Evolutionary conservation across 2,329 filamentous ascomycete species (phyloP).

Genomic region (Trichoderma koningiopsis): DNA sequence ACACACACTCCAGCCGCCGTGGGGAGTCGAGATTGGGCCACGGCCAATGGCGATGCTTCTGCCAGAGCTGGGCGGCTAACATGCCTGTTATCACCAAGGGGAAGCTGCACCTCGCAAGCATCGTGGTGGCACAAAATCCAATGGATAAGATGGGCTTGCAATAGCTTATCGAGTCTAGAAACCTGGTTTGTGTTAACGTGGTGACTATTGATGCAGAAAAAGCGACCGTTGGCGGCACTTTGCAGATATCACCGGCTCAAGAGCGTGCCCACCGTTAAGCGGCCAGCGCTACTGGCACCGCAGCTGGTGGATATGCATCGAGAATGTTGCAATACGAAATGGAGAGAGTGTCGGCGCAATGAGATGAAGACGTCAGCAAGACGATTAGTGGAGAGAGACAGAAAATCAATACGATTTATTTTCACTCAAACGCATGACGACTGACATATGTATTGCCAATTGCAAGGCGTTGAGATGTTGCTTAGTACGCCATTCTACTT

Average conservation of each 20-base stretch:
- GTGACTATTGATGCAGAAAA: conserved; percentile 1
- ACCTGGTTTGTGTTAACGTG: background rate
- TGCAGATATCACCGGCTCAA: conserved; percentile 5
- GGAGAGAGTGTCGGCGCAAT: background rate
- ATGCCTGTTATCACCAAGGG: conserved; percentile 16
- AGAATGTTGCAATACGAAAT: background rate
- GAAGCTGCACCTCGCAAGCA: conserved; percentile 4
- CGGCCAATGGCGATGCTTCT: conserved; percentile 30
- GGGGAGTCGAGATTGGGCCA: conserved; percentile 28
- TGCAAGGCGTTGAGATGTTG: too few species aligned
- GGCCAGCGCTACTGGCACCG: background rate
- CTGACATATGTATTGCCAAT: too few species aligned
- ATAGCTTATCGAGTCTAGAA: background rate
- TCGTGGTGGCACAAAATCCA: background rate
- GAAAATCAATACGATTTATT: too few species aligned
- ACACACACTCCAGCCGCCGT: conserved; percentile 32
- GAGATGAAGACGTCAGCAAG: background rate
- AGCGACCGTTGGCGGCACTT: background rate
- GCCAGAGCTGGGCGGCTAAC: conserved; percentile 25
- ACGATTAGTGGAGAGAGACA: too few species aligned
- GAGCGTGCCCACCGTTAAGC: background rate
- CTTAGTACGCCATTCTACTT: too few species aligned
- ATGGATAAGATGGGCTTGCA: background rate
- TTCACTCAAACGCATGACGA: too few species aligned
- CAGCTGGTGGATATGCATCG: background rate